phyloP scores from a whole-genome alignment of 1,284 basidiomycete species.

The Agaricales sp. region DNA sequence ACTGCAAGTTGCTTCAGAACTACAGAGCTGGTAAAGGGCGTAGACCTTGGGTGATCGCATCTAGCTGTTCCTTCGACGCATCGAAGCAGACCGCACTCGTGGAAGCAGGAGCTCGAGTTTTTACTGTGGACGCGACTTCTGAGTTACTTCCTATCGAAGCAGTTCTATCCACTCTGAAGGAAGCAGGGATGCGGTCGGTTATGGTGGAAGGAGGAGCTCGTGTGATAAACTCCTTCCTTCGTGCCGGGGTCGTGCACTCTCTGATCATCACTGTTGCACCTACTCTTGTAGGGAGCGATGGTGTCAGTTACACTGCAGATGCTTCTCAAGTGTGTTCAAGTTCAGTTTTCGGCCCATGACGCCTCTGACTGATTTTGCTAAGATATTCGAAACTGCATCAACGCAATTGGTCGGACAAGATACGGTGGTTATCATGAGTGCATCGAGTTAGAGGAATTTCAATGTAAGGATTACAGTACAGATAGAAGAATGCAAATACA shows the following conservation, averaged over 20 bases:
- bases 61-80: conserved; percentile 26
- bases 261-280: conserved; percentile 82
- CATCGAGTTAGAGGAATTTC: conserved; percentile 7
- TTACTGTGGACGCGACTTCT: conserved; percentile 19
- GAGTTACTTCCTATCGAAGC: conserved; percentile 6
- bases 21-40: conserved; percentile 48
- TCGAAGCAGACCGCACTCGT: conserved; percentile 28
- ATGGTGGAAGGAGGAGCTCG: conserved; percentile 95
- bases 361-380: not conserved
- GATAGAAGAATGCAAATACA: not conserved
- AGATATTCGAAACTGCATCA: conserved; percentile 19
- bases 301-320: conserved; percentile 44
- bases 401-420: conserved; percentile 33
- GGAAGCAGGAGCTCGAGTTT: conserved; percentile 42
- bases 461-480: not conserved
- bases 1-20: conserved; percentile 71
- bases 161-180: conserved; percentile 41
- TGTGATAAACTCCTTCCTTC: conserved; percentile 74
- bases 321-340: conserved; percentile 6
- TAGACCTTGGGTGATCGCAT: conserved; percentile 67
- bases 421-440: conserved; percentile 23
- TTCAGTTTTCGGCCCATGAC: not conserved
- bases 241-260: conserved; percentile 43
- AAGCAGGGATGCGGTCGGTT: conserved; percentile 54
- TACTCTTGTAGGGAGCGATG: conserved; percentile 62